Percentiles rank a stretch among this genome's conserved stretches.
These are phyloP conservation scores for Hanseniaspora opuntiae DNA, from an alignment of 805 yeast genomes.

Conservation along the genomic window DNA sequence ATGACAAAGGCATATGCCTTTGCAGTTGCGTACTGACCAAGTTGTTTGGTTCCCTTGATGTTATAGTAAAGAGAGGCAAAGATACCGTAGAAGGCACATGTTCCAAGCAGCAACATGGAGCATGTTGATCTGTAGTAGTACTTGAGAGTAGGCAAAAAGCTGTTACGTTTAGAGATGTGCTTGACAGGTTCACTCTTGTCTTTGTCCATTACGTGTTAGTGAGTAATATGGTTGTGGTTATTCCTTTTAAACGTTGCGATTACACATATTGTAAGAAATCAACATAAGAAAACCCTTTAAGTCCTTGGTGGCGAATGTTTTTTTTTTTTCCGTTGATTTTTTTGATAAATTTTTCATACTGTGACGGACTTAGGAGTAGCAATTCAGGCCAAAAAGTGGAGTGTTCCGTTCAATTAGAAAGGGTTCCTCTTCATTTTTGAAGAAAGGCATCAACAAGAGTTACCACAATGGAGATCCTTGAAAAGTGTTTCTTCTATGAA, in stretches of 20 bases:
- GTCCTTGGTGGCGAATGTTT: too few species aligned
- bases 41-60: slow-evolving; percentile 56
- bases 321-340: too few species aligned
- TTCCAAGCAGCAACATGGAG: slow-evolving; percentile 39
- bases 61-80: slow-evolving; percentile 56
- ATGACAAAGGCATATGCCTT: slow-evolving; percentile 57
- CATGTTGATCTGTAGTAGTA: slow-evolving; percentile 44
- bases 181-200: not conserved
- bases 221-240: not conserved
- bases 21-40: slow-evolving; percentile 84
- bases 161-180: not conserved
- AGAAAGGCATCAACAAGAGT: too few species aligned
- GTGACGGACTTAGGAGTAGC: too few species aligned
- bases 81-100: slow-evolving; percentile 65
- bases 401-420: too few species aligned
- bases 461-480: slow-evolving; percentile 5
- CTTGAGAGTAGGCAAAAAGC: slow-evolving; percentile 27
- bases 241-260: not conserved
- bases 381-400: too few species aligned
- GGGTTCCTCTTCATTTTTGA: too few species aligned
- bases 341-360: too few species aligned
- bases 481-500: slow-evolving; percentile 6
- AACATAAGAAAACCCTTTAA: too few species aligned
- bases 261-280: too few species aligned
- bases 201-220: not conserved